Base-by-base conservation (phyloP, 805 yeast genomes). In the Yamadazyma philogaea region DNA sequence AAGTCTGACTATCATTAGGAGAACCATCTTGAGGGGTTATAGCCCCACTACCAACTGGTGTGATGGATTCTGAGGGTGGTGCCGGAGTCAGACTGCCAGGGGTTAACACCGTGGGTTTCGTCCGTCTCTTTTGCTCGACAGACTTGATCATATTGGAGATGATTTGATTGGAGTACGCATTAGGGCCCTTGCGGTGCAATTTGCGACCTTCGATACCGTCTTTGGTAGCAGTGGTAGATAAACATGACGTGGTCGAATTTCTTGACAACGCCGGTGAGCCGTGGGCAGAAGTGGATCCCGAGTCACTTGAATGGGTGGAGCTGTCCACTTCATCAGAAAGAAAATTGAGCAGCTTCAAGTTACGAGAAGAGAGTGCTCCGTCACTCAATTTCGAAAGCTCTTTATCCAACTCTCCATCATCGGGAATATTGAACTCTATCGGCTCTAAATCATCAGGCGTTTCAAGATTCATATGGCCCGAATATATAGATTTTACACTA, bases 171-270 rank as follows among this genome's bases (percentile, higher is more conserved):
- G 70, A 60, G 45, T 63, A 68, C 2, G 61, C 56, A n/a, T 63
- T 60, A 5, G 68, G 70, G 0, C 71, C 70, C 20, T 56, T 57
- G 36, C 81, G 63, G 51, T 72, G 78, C 34, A 78, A 65, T 37
- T 75, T 62, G 46, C 76, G 74, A 4, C 89, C 89, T 54, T 82
- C 87, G 3, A 82, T 59, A 0, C 89, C 88, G 57, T 83, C 88
- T 51, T 83, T 82, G 14, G 86, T 81, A 17, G 88, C 88, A 4
- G 84, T 81, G 30, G 82, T 80, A 0, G 87, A 81, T n/a, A 82
- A 56, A 26, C 85, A 82, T 1, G 87, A 80, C 0, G 85, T 78
- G 15, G 76, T 74, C 18, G 84, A 78, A 35, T 75, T 74, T 37
- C 87, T 69, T 0, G 87, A 81, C 16, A 77, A 54, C 0, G 84